A percentile compares a stretch with the other conserved stretches of the same genome.
These are phyloP conservation scores for Neofusicoccum cordaticola DNA, from an alignment of 2,329 filamentous ascomycete genomes.

Conservation along the genomic window DNA sequence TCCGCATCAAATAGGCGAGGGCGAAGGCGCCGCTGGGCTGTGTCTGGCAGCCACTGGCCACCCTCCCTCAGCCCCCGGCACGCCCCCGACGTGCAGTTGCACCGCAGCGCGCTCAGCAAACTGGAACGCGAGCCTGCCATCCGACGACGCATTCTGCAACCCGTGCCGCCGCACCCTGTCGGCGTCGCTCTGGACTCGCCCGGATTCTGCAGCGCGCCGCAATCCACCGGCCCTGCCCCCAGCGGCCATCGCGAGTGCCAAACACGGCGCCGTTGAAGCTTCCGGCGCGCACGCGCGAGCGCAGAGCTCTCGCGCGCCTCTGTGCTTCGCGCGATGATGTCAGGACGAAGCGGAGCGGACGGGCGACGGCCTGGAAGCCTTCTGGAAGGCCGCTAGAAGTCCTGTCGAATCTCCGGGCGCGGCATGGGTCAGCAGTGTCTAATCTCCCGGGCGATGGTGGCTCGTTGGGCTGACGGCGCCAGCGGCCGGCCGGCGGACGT, in stretches of 20 bases:
- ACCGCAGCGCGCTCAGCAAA: constrained; percentile 6
- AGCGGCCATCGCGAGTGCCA: neutral
- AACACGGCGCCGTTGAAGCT: neutral
- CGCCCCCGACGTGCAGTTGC: neutral
- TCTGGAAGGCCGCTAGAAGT: constrained; percentile 13
- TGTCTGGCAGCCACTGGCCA: constrained; percentile 1
- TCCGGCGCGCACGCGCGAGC: neutral
- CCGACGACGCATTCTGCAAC: constrained; percentile 7
- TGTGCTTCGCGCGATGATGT: constrained; percentile 1
- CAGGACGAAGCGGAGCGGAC: neutral
- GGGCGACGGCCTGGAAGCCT: neutral
- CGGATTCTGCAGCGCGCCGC: neutral
- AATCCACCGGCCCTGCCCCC: neutral
- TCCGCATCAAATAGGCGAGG: neutral
- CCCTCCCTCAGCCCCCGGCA: neutral
- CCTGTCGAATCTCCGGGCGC: neutral
- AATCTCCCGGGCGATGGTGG: neutral
- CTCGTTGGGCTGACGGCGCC: neutral
- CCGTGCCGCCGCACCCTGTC: constrained; percentile 12
- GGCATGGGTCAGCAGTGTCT: neutral
- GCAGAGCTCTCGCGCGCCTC: neutral
- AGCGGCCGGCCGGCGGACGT: neutral
- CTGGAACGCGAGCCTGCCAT: constrained; percentile 9
- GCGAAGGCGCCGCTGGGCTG: neutral
- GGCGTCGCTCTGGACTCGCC: neutral